Evolutionary conservation across 768 basidiomycete genomes (phyloP).

Genomic region (Psilocybe tampanensis): DNA sequence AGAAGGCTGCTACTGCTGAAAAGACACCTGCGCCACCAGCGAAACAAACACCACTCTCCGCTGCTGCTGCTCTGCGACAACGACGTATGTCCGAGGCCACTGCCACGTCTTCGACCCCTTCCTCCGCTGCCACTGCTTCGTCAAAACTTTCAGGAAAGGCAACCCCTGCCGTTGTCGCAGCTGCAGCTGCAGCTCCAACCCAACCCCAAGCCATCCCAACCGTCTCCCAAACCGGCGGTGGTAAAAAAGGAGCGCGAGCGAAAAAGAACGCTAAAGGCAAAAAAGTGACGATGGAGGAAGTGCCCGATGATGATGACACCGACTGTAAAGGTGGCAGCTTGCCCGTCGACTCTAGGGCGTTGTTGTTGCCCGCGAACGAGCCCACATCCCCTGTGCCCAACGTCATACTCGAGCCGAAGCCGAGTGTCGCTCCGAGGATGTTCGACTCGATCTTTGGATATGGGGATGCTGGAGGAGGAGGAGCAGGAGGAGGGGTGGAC

Average conservation of each 20-base stretch:
- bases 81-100: conserved; percentile 34
- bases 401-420: conserved; percentile 42
- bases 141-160: neutral
- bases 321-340: conserved; percentile 31
- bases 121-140: conserved; percentile 20
- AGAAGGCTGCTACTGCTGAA: conserved; percentile 13
- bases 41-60: conserved; percentile 11
- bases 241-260: conserved; percentile 25
- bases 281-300: conserved; percentile 45
- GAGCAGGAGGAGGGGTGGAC: too few relatives aligned
- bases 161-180: neutral
- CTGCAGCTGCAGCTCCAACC: conserved; percentile 1
- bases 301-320: conserved; percentile 47
- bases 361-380: conserved; percentile 25
- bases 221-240: too few relatives aligned
- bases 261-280: conserved; percentile 32
- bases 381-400: conserved; percentile 10
- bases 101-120: conserved; percentile 14
- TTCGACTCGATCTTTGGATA: conserved; percentile 41
- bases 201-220: conserved; percentile 1
- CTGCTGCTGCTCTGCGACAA: conserved; percentile 21
- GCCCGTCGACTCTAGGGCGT: conserved; percentile 34
- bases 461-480: conserved; percentile 22
- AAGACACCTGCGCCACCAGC: conserved; percentile 3
- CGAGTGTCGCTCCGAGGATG: conserved; percentile 38